A percentile compares a stretch with the other conserved stretches of the same genome.
These are phyloP conservation scores for Zygoascus flipseniorum DNA, from an alignment of 805 yeast genomes.

Conservation along the genomic window DNA sequence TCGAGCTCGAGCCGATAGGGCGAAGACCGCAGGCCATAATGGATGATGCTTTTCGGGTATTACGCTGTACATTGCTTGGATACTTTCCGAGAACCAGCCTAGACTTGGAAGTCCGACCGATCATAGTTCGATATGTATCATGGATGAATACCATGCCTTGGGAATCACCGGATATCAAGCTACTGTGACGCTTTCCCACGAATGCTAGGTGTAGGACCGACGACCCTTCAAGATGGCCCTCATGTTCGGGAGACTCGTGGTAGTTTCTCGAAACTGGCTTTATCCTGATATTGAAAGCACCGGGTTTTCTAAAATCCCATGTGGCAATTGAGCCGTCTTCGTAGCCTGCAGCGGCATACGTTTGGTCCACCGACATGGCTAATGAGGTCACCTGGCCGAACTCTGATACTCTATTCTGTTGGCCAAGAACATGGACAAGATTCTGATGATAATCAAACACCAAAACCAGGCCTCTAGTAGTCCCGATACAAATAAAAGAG, in stretches of 20 bases:
- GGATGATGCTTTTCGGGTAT: slow-evolving; percentile 20
- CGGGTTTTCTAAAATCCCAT: slow-evolving; percentile 50
- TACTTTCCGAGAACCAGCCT: slow-evolving; percentile 46
- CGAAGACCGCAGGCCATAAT: slow-evolving; percentile 39
- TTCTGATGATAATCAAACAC: slow-evolving; percentile 64
- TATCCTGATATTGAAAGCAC: slow-evolving; percentile 25
- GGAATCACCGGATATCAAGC: slow-evolving; percentile 46
- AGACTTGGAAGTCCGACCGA: slow-evolving; percentile 42
- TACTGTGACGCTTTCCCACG: slow-evolving; percentile 45
- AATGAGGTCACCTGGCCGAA: slow-evolving; percentile 47
- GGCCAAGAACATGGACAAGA: slow-evolving; percentile 37
- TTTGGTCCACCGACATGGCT: slow-evolving; percentile 58
- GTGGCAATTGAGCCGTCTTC: slow-evolving; percentile 53
- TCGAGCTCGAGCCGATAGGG: slow-evolving; percentile 53
- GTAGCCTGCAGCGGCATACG: slow-evolving; percentile 62
- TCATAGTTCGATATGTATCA: slow-evolving; percentile 48
- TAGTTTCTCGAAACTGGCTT: slow-evolving; percentile 20
- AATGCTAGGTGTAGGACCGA: slow-evolving; percentile 40
- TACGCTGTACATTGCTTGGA: slow-evolving; percentile 13
- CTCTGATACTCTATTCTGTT: slow-evolving; percentile 24
- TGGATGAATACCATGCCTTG: slow-evolving; percentile 56
- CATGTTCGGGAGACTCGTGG: slow-evolving; percentile 5
- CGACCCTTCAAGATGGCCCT: slow-evolving; percentile 33
- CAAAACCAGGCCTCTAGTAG: slow-evolving; percentile 54
- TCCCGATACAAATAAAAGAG: slow-evolving; percentile 47